Conservation (phyloP, 495 filamentous ascomycete species). For the Talaromyces thailandensis region DNA sequence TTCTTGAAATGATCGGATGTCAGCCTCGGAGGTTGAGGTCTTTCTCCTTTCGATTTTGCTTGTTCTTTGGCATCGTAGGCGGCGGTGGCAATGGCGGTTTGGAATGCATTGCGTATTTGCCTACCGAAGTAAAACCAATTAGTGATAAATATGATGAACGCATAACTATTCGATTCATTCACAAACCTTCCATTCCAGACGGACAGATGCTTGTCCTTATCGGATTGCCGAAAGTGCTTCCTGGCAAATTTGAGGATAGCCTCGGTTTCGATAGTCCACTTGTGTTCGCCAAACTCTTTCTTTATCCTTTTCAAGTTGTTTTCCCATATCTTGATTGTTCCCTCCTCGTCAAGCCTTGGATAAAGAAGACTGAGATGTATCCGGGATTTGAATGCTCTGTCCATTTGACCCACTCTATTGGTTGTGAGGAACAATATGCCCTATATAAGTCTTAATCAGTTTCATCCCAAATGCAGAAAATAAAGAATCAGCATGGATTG, state of each 20-base stretch:
- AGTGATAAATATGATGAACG: too few species aligned
- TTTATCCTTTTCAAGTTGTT: not conserved
- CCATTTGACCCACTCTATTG: slow-evolving; percentile 39
- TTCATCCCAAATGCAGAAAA: too few species aligned
- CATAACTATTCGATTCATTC: too few species aligned
- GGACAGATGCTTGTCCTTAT: not conserved
- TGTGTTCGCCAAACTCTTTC: too few species aligned
- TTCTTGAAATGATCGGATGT: too few species aligned
- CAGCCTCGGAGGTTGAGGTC: too few species aligned
- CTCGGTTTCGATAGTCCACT: too few species aligned
- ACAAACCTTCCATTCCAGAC: slow-evolving; percentile 27
- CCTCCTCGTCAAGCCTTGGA: not conserved
- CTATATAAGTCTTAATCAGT: too few species aligned
- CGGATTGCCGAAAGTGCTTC: slow-evolving; percentile 1
- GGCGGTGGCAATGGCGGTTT: slow-evolving; percentile 30
- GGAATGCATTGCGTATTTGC: slow-evolving; percentile 37
- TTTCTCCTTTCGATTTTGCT: too few species aligned
- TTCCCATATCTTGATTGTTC: slow-evolving; percentile 7
- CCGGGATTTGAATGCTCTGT: slow-evolving; percentile 42
- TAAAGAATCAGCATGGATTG: too few species aligned
- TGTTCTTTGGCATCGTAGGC: slow-evolving; percentile 15
- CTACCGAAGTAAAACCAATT: slow-evolving; percentile 6
- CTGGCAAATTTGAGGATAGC: too few species aligned
- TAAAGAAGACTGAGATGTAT: slow-evolving; percentile 30
- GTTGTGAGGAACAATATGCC: slow-evolving; percentile 52